A percentile compares a stretch with the other conserved stretches of the same genome.
Conservation (phyloP, 192 early-diverging fungal genomes). For the Coemansia erecta region DNA sequence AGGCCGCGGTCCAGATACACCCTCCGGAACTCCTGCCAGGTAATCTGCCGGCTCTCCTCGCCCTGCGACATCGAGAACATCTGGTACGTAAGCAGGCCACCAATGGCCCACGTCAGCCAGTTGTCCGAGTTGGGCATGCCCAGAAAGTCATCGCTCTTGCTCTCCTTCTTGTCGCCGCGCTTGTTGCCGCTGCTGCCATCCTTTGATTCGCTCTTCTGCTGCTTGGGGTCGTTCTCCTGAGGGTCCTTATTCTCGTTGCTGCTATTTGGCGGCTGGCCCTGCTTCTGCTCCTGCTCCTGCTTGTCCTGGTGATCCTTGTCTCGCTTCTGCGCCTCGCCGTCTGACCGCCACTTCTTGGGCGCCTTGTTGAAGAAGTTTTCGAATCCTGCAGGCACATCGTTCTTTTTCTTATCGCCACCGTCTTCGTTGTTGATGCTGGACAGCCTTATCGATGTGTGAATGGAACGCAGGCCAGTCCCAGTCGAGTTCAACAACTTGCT, state of each 20-base stretch:
- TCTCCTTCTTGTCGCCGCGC: constrained; percentile 41
- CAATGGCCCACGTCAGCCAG: constrained; percentile 22
- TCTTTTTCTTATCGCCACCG: constrained; percentile 12
- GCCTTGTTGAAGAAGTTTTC: constrained; percentile 66
- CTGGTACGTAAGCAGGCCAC: constrained; percentile 19
- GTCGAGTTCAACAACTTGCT: background rate
- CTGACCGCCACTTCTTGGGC: constrained; percentile 22
- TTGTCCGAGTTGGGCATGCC: constrained; percentile 41
- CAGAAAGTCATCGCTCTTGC: constrained; percentile 36
- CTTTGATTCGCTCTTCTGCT: constrained; percentile 11
- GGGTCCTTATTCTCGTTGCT: constrained; percentile 15
- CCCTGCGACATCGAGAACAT: constrained; percentile 11
- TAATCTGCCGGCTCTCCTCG: constrained; percentile 63
- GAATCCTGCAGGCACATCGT: constrained; percentile 64
- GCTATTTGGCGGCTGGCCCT: constrained; percentile 1
- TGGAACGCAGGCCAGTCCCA: constrained; percentile 18
- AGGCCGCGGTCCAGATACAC: constrained; percentile 88
- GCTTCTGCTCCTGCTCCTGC: constrained; percentile 9
- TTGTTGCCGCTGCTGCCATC: constrained; percentile 18
- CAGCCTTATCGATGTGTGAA: constrained; percentile 31
- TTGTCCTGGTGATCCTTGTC: constrained; percentile 5
- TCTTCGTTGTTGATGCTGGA: constrained; percentile 13
- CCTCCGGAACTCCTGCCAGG: constrained; percentile 90
- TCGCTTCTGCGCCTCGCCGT: constrained; percentile 3
- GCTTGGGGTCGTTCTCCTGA: constrained; percentile 16